Evolutionary conservation across 129 eudicot species (phyloP).

Genomic region (Helianthus tuberosus): DNA sequence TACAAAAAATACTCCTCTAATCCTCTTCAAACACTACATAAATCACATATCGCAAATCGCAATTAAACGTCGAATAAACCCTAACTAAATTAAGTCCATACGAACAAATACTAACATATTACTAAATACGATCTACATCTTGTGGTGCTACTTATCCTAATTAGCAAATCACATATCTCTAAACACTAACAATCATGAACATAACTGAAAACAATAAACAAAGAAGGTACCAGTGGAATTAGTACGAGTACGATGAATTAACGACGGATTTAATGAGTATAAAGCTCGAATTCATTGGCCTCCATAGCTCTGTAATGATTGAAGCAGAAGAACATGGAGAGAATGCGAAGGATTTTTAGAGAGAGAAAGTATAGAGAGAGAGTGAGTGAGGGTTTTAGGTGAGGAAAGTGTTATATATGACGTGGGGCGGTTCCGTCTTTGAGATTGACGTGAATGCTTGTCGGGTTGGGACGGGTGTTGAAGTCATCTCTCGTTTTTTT

Average conservation of each 20-base stretch:
- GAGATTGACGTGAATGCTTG: slow-evolving; percentile 26
- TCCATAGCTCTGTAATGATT: slow-evolving; percentile 47
- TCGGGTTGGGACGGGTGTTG: slow-evolving; percentile 38
- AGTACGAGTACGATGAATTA: neutral
- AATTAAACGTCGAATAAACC: neutral
- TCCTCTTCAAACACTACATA: neutral
- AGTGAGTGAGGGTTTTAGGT: neutral
- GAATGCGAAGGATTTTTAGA: neutral
- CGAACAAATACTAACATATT: neutral
- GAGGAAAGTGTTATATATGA: slow-evolving; percentile 30
- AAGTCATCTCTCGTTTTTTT: neutral
- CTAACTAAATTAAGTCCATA: neutral
- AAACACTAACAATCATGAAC: neutral
- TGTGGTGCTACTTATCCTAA: slow-evolving; percentile 4
- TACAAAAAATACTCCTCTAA: neutral
- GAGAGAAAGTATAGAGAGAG: neutral
- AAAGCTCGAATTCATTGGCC: slow-evolving; percentile 53
- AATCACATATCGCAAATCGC: slow-evolving; percentile 3
- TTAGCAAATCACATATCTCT: neutral
- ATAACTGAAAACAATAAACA: neutral
- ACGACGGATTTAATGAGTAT: slow-evolving; percentile 7
- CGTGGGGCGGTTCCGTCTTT: slow-evolving; percentile 39
- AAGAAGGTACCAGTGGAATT: slow-evolving; percentile 16
- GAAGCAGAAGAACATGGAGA: slow-evolving; percentile 1
- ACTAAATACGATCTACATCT: too few species aligned